Base-by-base conservation (phyloP, 352 stramenopile genomes). In the Pythium phragmitis region DNA sequence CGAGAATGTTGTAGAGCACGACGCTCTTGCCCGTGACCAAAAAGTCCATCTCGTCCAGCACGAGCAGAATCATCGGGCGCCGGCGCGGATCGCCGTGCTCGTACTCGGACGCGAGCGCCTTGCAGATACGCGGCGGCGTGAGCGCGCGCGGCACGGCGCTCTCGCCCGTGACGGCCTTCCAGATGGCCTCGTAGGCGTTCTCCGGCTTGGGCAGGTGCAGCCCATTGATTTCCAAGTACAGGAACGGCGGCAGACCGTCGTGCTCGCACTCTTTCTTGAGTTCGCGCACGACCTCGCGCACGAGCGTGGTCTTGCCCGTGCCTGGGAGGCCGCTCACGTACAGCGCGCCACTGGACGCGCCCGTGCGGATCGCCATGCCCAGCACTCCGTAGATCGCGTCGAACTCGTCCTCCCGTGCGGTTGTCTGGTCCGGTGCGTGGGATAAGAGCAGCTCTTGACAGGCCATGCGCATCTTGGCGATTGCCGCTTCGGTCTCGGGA, bases 21-120 rank as follows among this genome's bases (percentile, higher is more conserved):
- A 80, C 74, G 63, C 85, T 87, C 65, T 91, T 91, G 41, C 80
- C 77, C 0, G 79, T 76, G 23, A 89, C 64, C 67, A 91, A 82
- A 53, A 91, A 91, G 55, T 91, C 82, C 78, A 91, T 89, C 65
- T 91, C 82, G 46, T 91, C 82, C 48, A 91, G 64, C 52, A 91
- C 66, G 33, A 89, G 68, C 36, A 91, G 47, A 5, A 91, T 28
- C 52, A 82, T 82, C 16, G 80, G 79, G 11, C 82, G 78, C 28
- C 57, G 7, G 6, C n/a, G 58, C 6, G 74, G 23, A 11, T 74
- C 70, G 36, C 70, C 70, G 4, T 63, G 69, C 48, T 79, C 76
- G 37, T 88, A 84, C 57, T 85, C 77, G 19, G 68, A 61, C 58
- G 82, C 69, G 28, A 88, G 60, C 58, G 73, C 64, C 23, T 85